Evolutionary conservation across 1,139 yeast genomes (phyloP).

Genomic region (Kluyveromyces sp.): DNA sequence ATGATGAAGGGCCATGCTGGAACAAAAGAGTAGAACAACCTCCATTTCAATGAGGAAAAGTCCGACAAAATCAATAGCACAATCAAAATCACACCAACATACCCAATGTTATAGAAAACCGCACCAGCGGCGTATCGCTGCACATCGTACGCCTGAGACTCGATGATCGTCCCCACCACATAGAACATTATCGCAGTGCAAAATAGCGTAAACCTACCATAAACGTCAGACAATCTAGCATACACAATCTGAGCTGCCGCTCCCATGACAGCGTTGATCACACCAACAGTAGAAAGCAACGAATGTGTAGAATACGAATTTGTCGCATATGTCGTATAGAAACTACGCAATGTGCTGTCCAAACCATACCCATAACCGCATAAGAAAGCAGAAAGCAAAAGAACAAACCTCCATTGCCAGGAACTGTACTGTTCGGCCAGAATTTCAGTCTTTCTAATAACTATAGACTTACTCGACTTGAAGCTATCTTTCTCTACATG

Average conservation of each 20-base stretch:
- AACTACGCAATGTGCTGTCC: conserved; percentile 45
- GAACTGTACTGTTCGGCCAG: conserved; percentile 16
- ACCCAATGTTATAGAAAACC: conserved; percentile 60
- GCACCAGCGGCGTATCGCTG: conserved; percentile 64
- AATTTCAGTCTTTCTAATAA: conserved; percentile 17
- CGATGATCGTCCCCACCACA: conserved; percentile 58
- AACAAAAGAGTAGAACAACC: conserved; percentile 49
- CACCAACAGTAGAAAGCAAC: conserved; percentile 50
- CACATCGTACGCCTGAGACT: conserved; percentile 54
- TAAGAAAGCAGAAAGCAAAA: conserved; percentile 43
- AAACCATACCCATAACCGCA: conserved; percentile 61
- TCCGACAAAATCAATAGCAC: conserved; percentile 54
- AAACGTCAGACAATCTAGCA: conserved; percentile 59
- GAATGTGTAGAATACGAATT: conserved; percentile 48
- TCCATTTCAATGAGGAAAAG: conserved; percentile 58
- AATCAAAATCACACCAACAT: conserved; percentile 50
- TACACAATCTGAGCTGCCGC: conserved; percentile 56
- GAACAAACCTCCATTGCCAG: conserved; percentile 17
- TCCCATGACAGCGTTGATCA: conserved; percentile 47
- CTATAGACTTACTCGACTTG: conserved; percentile 37
- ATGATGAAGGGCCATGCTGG: conserved; percentile 64
- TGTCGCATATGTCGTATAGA: conserved; percentile 46
- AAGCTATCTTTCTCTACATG: conserved; percentile 30
- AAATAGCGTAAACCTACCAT: conserved; percentile 55
- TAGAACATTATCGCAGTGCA: conserved; percentile 49